These are phyloP conservation scores for Pythium apleroticum DNA, from an alignment of 352 stramenopile species.

Conservation along the genomic window DNA sequence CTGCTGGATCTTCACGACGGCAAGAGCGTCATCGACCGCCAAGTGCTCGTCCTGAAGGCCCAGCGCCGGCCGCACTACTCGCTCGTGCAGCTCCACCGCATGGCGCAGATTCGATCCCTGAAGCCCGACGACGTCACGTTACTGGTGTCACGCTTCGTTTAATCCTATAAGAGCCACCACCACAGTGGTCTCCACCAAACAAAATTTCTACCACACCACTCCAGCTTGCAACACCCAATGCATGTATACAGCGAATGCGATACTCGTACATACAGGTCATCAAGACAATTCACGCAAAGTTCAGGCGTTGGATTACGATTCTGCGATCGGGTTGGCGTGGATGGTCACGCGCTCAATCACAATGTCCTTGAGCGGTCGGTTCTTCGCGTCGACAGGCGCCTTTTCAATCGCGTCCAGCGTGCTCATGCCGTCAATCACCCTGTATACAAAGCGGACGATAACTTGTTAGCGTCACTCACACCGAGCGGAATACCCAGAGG, in stretches of 20 bases:
- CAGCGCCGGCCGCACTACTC: conserved; percentile 71
- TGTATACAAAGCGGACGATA: conserved; percentile 21
- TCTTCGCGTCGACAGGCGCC: conserved; percentile 90
- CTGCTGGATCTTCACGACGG: conserved; percentile 51
- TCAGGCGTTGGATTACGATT: conserved; percentile 27
- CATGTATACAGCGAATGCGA: no score
- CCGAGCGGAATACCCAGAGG: no score
- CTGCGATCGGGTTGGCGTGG: conserved; percentile 92
- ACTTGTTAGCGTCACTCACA: no score
- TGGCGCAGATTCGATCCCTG: conserved; percentile 72
- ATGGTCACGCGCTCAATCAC: conserved; percentile 88
- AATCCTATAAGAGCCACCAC: conserved; percentile 5
- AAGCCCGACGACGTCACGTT: conserved; percentile 84
- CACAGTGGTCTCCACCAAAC: neutral
- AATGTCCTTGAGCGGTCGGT: conserved; percentile 89
- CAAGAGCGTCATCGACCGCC: conserved; percentile 52
- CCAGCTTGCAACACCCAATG: neutral
- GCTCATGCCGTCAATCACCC: conserved; percentile 95
- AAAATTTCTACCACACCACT: neutral
- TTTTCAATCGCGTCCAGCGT: conserved; percentile 97
- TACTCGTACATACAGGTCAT: no score
- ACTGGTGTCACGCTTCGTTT: conserved; percentile 54
- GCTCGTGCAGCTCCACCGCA: conserved; percentile 64
- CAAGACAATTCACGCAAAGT: neutral
- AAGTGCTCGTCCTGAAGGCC: conserved; percentile 49